These are phyloP conservation scores for Moesziomyces antarcticus DNA, from an alignment of 1,284 basidiomycete species.

Conservation along the genomic window DNA sequence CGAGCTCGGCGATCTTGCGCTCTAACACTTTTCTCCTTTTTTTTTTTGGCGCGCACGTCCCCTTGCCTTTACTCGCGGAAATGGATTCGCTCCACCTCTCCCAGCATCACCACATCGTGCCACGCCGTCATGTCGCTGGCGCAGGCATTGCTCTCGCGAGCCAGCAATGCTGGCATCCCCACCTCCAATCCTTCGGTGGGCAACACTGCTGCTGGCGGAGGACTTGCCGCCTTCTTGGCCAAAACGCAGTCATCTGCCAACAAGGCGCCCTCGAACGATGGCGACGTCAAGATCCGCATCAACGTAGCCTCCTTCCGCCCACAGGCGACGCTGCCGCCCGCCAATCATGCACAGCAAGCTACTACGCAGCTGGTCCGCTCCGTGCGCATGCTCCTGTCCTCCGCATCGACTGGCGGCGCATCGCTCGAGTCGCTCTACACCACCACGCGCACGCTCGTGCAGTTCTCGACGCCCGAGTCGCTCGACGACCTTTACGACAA, in stretches of 20 bases:
- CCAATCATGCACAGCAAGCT: slow-evolving; percentile 29
- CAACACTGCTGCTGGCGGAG: slow-evolving; percentile 2
- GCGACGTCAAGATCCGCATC: background rate
- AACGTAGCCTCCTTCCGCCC: slow-evolving; percentile 23
- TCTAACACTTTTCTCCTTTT: too few relatives aligned
- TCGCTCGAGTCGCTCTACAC: slow-evolving; percentile 45
- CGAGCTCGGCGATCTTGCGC: too few relatives aligned
- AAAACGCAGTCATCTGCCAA: slow-evolving; percentile 4
- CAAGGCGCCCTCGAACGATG: background rate
- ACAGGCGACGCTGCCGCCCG: slow-evolving; percentile 21
- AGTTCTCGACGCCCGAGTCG: slow-evolving; percentile 8
- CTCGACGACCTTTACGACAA: slow-evolving; percentile 50
- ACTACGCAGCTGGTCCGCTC: slow-evolving; percentile 35
- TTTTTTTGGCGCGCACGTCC: background rate
- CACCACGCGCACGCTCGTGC: slow-evolving; percentile 25
- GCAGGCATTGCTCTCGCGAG: slow-evolving; percentile 31
- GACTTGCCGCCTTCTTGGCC: slow-evolving; percentile 41
- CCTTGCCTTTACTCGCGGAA: too few relatives aligned
- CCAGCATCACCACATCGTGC: background rate
- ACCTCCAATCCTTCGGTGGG: background rate
- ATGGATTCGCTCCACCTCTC: background rate
- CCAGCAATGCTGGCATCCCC: slow-evolving; percentile 17
- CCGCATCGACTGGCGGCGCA: slow-evolving; percentile 2
- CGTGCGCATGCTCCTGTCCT: slow-evolving; percentile 33
- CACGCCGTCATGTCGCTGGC: slow-evolving; percentile 24